Base-by-base conservation (phyloP, 495 filamentous ascomycete genomes). In the Pseudomonodictys pantanalensis region DNA sequence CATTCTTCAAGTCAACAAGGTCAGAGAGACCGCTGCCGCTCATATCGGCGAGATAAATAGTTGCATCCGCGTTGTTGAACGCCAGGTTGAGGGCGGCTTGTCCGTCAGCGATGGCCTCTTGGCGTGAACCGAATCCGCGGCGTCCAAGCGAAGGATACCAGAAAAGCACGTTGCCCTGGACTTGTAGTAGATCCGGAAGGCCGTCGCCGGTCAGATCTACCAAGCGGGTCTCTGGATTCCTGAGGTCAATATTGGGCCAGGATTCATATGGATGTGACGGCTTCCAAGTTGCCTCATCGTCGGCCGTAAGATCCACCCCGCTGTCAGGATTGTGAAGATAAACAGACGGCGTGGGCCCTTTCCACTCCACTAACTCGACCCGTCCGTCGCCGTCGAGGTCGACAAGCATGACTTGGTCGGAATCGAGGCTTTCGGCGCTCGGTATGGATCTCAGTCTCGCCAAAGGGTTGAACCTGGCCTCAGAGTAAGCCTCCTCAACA, bases 21-120 rank as follows among this genome's bases (percentile, higher is more conserved):
- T 76, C 72, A 2, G 49, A 23, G 8, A 73, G 52, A 0, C 74
- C 74, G 51, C 74, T 73, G 0, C 74, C 74, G 9, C 52, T 57
- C 55, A 76, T 63, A 56, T 77, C 73, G 9, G 62, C 55, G 23
- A 64, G 49, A 10, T 62, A 59, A 20, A 62, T 41, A 11, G 35
- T 43, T 12, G 57, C 5, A 3, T 46, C 9, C 18, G 22, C 10
- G 20, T 8, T 11, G 8, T 41, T 8, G 4, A 26, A 15, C 20
- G 30, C 9, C 9, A 46, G 25, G 17, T n/a, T 12, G 7, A 10
- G 22, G 15, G 18, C 52, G 15, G 23, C 22, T 28, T 22, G 6
- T 4, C 24, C 9, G 8, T 7, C 22, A 24, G 46, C 18, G 5
- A 12, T 11, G 5, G 5, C 9, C 46, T 24, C 11, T 10, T 30